Evolutionary conservation across 257 asterid genomes (phyloP).

Genomic region (Solanum okadae): DNA sequence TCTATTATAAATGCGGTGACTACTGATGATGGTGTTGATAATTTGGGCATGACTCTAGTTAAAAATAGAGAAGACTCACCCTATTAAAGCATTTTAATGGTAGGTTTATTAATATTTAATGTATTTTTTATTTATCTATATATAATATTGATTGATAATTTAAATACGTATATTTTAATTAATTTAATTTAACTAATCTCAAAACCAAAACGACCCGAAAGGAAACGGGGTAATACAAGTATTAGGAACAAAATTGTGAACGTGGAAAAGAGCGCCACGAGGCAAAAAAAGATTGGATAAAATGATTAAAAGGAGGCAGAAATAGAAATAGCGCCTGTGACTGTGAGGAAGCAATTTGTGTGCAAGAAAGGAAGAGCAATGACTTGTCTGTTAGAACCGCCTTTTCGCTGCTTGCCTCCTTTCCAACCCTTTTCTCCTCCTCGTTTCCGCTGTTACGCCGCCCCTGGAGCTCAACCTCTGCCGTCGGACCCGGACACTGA

Average conservation of each 20-base stretch:
- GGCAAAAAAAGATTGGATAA: background rate
- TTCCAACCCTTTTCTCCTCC: slow-evolving; percentile 19
- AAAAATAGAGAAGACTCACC: too few species aligned
- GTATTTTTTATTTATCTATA: too few species aligned
- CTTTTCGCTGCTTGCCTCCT: slow-evolving; percentile 14
- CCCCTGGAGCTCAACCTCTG: slow-evolving; percentile 16
- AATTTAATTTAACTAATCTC: too few species aligned
- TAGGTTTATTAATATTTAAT: too few species aligned
- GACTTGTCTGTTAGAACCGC: slow-evolving; percentile 45
- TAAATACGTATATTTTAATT: too few species aligned
- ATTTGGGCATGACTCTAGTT: too few species aligned
- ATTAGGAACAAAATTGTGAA: background rate
- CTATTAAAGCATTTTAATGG: too few species aligned
- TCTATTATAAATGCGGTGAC: too few species aligned
- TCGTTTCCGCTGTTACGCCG: slow-evolving; percentile 10
- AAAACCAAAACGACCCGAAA: background rate
- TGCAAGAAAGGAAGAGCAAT: slow-evolving; percentile 12
- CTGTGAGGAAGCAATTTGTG: background rate
- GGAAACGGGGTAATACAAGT: background rate
- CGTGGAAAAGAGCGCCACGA: background rate
- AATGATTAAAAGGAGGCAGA: background rate
- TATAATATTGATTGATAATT: too few species aligned
- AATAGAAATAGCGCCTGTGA: background rate
- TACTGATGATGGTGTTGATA: too few species aligned
- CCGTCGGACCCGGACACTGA: background rate